Evolutionary conservation across 139 green algal genomes (phyloP), one percentile per base, ranked within the genome.

Genomic region (Chlamydomonas eustigma): DNA sequence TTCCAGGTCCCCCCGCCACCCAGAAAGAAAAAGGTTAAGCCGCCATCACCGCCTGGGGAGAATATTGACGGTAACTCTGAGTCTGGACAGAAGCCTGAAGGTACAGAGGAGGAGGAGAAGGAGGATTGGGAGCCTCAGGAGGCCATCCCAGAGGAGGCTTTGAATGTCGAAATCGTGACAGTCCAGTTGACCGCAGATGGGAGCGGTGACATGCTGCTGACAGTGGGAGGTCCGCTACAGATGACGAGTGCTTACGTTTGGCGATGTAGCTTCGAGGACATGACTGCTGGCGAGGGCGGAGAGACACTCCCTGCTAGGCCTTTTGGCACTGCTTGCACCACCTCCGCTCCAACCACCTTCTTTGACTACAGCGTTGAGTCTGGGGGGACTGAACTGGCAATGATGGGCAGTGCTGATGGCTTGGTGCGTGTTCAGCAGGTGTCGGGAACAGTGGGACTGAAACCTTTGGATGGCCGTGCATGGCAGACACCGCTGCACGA

Each of bases 401-500:
- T 85, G 58, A 67, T 85, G 63, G 83, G 83, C 52, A 76, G 51
- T 3, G 51, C 31, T 1, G 78, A 84, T 64, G 82, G 82, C 6
- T 28, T 79, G 39, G 78, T 84, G 51, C 73, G 82, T 0, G 50
- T 87, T 37, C 77, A 83, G 74, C 63, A 70, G 2, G 33, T 64
- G 22, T 38, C 70, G 0, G 68, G 52, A 38, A 28, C 68, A 28
- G 44, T 18, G 12, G 44, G 44, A 12, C 12, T 18, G 44, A 12
- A 28, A 18, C 44, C 12, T 12, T 18, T 28, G 44, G 44, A 58
- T 3, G 68, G 76, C 51, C 22, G 28, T 4, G 31, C 24, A 30
- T 92, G 84, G 87, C 72, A 90, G 73, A 66, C 52, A 1, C 28
- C 70, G 1, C 51, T 90, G 63, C 89, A 93, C 64, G 84, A 90